Conservation (phyloP, 805 yeast genomes). For the Gaillardinia entomophila region DNA sequence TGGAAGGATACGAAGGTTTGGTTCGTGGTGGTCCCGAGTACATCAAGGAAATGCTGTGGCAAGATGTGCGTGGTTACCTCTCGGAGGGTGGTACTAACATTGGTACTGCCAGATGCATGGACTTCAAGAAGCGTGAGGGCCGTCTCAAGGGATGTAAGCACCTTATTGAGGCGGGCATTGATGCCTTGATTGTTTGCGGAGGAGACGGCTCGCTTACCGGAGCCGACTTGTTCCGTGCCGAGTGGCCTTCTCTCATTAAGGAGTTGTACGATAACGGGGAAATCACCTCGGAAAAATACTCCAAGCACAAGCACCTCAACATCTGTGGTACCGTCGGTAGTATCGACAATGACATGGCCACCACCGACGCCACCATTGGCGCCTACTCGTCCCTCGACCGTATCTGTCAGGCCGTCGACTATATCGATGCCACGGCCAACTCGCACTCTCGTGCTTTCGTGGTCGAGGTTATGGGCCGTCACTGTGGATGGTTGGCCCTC, state of each 20-base stretch:
- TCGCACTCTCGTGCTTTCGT: slow-evolving; percentile 82
- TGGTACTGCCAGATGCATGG: slow-evolving; percentile 73
- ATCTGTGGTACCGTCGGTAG: slow-evolving; percentile 77
- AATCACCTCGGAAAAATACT: slow-evolving; percentile 42
- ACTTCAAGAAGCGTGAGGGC: slow-evolving; percentile 62
- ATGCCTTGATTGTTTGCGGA: slow-evolving; percentile 75
- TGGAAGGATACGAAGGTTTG: slow-evolving; percentile 72
- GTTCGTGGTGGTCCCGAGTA: slow-evolving; percentile 57
- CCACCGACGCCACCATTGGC: slow-evolving; percentile 80
- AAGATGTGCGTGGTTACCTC: slow-evolving; percentile 66
- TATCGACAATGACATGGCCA: slow-evolving; percentile 82
- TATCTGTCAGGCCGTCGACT: slow-evolving; percentile 70
- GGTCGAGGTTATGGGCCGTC: slow-evolving; percentile 85
- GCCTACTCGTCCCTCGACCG: slow-evolving; percentile 74
- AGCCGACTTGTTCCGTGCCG: slow-evolving; percentile 69
- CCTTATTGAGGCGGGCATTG: slow-evolving; percentile 66
- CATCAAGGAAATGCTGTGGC: slow-evolving; percentile 62
- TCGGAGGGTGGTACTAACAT: slow-evolving; percentile 71
- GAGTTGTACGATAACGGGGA: slow-evolving; percentile 45
- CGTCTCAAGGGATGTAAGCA: slow-evolving; percentile 59
- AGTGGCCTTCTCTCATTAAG: slow-evolving; percentile 67
- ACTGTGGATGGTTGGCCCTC: slow-evolving; percentile 83
- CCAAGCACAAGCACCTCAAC: slow-evolving; percentile 50
- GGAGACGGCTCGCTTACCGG: slow-evolving; percentile 84
- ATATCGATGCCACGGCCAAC: slow-evolving; percentile 78